Percentiles rank a stretch among this genome's conserved stretches.
Evolutionary conservation across 2,329 filamentous ascomycete genomes (phyloP).

Genomic region (Dactylellina leptospora): DNA sequence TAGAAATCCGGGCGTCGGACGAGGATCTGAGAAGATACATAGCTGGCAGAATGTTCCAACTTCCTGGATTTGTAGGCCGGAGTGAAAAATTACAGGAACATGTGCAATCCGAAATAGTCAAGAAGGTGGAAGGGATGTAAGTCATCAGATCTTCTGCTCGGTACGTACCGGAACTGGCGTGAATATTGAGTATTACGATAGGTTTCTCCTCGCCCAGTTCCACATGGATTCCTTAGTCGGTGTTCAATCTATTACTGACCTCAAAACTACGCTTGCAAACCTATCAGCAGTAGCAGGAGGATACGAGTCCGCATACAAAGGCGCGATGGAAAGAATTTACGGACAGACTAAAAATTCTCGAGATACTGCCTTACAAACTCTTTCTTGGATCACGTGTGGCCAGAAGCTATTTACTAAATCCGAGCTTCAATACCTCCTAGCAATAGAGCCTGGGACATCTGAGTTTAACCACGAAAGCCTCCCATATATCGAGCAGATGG

Average conservation of each 20-base stretch:
- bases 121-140: not conserved
- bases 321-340: constrained; percentile 8
- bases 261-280: constrained; percentile 58
- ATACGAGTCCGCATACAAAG: constrained; percentile 16
- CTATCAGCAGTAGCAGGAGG: constrained; percentile 58
- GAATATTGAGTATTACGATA: constrained; percentile 49
- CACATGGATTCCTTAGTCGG: constrained; percentile 59
- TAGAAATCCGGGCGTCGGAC: not conserved
- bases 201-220: constrained; percentile 62
- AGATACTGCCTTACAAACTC: not conserved
- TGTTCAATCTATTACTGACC: constrained; percentile 58
- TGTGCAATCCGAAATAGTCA: not conserved
- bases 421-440: constrained; percentile 14
- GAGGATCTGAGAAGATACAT: not conserved
- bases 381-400: constrained; percentile 25
- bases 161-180: too few species aligned
- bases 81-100: not conserved
- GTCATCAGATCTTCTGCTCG: not conserved
- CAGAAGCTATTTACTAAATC: not conserved
- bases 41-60: not conserved
- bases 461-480: constrained; percentile 14
- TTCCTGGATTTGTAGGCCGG: not conserved
- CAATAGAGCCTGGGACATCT: not conserved
- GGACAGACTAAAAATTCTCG: not conserved
- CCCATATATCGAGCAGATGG: not conserved